These are phyloP conservation scores for Linnemannia elongata DNA, from an alignment of 192 early-diverging fungal species.

Conservation along the genomic window DNA sequence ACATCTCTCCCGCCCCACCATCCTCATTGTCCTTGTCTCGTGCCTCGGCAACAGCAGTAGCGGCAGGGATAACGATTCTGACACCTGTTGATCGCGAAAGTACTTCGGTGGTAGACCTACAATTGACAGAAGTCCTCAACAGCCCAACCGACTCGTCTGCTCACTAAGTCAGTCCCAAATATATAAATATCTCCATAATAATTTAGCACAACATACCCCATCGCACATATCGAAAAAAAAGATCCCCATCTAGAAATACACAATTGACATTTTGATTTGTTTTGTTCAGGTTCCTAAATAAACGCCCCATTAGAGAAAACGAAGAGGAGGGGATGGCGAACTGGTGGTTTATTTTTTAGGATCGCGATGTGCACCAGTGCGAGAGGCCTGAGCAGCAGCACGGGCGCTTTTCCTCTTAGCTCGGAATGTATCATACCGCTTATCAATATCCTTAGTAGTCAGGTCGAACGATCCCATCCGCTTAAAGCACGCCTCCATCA, in stretches of 20 bases:
- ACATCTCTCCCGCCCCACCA: not conserved
- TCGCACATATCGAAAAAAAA: too few relatives aligned
- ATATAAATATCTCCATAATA: too few relatives aligned
- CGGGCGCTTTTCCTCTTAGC: slow-evolving; percentile 36
- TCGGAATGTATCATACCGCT: slow-evolving; percentile 42
- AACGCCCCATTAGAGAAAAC: not conserved
- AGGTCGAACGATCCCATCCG: slow-evolving; percentile 47
- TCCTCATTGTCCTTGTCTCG: not conserved
- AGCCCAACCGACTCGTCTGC: not conserved
- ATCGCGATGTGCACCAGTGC: slow-evolving; percentile 12
- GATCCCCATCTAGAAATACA: too few relatives aligned
- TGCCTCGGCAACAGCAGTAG: not conserved
- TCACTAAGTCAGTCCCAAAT: not conserved
- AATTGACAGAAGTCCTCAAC: not conserved
- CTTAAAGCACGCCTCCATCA: slow-evolving; percentile 66
- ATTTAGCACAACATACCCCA: too few relatives aligned
- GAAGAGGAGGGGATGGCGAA: not conserved
- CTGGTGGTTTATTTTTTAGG: not conserved
- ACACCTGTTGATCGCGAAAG: not conserved
- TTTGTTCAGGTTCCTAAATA: too few relatives aligned
- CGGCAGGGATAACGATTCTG: not conserved
- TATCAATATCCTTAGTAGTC: slow-evolving; percentile 52
- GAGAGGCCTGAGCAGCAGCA: slow-evolving; percentile 27
- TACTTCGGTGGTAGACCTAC: not conserved
- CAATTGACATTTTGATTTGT: too few relatives aligned